These are phyloP conservation scores for Tylopilus sp. DNA, from an alignment of 768 basidiomycete genomes.

Conservation along the genomic window DNA sequence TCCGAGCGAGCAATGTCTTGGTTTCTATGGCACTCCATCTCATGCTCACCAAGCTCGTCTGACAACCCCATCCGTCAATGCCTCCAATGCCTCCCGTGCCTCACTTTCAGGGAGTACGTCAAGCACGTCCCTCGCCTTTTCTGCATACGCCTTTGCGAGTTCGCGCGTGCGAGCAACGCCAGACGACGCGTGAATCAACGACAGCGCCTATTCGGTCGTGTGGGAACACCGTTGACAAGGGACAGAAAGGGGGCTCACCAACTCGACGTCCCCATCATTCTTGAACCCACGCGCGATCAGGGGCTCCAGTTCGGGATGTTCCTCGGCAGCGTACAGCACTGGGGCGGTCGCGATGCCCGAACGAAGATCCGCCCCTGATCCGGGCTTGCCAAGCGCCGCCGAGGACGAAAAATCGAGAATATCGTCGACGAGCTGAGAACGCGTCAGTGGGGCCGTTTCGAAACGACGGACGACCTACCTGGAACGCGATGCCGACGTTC, in stretches of 20 bases:
- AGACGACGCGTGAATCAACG: constrained; percentile 55
- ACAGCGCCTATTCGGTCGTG: constrained; percentile 49
- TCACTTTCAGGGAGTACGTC: constrained; percentile 75
- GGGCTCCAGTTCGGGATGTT: constrained; percentile 70
- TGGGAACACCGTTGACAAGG: background rate
- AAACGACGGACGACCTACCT: background rate
- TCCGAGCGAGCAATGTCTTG: background rate
- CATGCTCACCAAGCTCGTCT: constrained; percentile 47
- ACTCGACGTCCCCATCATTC: constrained; percentile 73
- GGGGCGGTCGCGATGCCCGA: constrained; percentile 86
- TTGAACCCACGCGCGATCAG: constrained; percentile 80
- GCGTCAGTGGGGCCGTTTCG: background rate
- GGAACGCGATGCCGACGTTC: constrained; percentile 3
- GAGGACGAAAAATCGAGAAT: constrained; percentile 89
- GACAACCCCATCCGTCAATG: constrained; percentile 65
- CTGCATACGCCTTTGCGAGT: constrained; percentile 73
- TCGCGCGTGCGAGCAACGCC: constrained; percentile 76
- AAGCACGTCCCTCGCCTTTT: constrained; percentile 71
- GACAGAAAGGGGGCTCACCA: constrained; percentile 41
- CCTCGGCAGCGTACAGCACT: constrained; percentile 81
- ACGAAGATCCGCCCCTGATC: constrained; percentile 72
- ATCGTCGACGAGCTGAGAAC: constrained; percentile 84
- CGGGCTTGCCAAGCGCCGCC: constrained; percentile 82
- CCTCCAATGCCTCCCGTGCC: constrained; percentile 71
- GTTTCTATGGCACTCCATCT: background rate